Percentiles rank a stretch among this genome's conserved stretches.
Conservation (phyloP, 2,329 filamentous ascomycete genomes). For the Lasiodiplodia theobromae region DNA sequence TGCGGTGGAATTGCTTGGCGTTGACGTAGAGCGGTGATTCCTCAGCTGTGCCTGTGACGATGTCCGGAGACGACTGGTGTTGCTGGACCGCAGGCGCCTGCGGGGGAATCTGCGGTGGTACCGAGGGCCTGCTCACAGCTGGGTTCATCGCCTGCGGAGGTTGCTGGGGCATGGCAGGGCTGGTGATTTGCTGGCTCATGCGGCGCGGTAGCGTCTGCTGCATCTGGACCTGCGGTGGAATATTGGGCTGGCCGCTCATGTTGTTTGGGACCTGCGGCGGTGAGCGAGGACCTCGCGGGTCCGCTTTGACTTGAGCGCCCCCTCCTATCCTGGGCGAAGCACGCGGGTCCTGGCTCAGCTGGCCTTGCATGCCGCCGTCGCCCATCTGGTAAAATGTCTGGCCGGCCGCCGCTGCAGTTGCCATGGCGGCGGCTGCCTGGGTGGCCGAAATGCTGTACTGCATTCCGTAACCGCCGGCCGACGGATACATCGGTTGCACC, state of each 20-base stretch:
- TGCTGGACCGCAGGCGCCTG: slow-evolving; percentile 71
- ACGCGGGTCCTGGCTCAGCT: slow-evolving; percentile 62
- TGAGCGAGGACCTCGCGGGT: slow-evolving; percentile 76
- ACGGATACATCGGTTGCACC: slow-evolving; percentile 78
- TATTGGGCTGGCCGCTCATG: slow-evolving; percentile 52
- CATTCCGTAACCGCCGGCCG: slow-evolving; percentile 71
- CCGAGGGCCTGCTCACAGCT: slow-evolving; percentile 57
- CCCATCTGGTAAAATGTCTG: slow-evolving; percentile 76
- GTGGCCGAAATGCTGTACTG: slow-evolving; percentile 85
- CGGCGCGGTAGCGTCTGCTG: slow-evolving; percentile 46
- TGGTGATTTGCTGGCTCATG: slow-evolving; percentile 52
- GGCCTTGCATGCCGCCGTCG: slow-evolving; percentile 70
- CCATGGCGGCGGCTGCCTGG: slow-evolving; percentile 86
- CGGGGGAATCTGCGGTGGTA: slow-evolving; percentile 56
- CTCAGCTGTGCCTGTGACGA: slow-evolving; percentile 74
- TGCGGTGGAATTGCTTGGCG: slow-evolving; percentile 97
- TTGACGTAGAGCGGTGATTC: slow-evolving; percentile 98
- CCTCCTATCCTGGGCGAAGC: slow-evolving; percentile 78
- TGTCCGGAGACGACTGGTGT: slow-evolving; percentile 79
- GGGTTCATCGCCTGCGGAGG: slow-evolving; percentile 81
- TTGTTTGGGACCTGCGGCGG: slow-evolving; percentile 72
- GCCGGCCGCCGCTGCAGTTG: slow-evolving; percentile 88
- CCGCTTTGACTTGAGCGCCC: slow-evolving; percentile 70
- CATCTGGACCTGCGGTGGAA: slow-evolving; percentile 50
- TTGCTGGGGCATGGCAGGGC: slow-evolving; percentile 63